Base-by-base conservation (phyloP, 1,284 basidiomycete species). In the Marasmius oreades region DNA sequence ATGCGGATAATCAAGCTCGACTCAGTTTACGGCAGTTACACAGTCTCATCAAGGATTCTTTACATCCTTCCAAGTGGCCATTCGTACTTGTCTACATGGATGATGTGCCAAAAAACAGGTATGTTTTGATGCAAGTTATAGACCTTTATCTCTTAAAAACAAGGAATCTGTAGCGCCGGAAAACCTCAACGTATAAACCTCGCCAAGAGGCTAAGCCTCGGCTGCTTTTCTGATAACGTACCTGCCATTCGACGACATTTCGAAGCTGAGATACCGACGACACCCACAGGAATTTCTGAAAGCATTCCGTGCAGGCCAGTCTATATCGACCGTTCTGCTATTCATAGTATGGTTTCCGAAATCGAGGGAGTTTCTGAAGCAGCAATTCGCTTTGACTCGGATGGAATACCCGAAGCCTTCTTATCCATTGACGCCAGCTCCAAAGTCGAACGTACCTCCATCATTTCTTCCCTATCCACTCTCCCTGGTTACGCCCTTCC, bases 331-430 rank as follows among this genome's bases (percentile, higher is more conserved):
- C 11, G 68, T 2, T 53, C 52, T 12, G 61, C 58, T 1, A 69
- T 86, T 14, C 76, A 82, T 61, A 65, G 69, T 0, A 78, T 78
- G 0, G 63, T 88, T 8, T 66, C 74, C 4, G 63, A 67, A 1
- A 65, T 81, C 20, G 61, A 68, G 1, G 77, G 75, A 28, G 74
- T 86, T 20, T 59, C 65, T 14, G 84, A 86, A 50, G 80, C 80
- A 56, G 70, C 80, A 16, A 56, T 74, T 18, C 70, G 72, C 16
- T 23, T 63, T 12, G 62, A 64, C 2, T 56, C 62, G 4, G 72
- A 75, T 53, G 72, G 70, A 11, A 57, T 64, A 20, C 59, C 66
- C 8, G 73, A 73, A 56, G 75, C 72, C 6, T 72, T 73, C 54
- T 64, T 77, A 5, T 64, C 64, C 23, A 52, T 63, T 16, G 57